Conservation (phyloP, 1,284 basidiomycete genomes). For the Trichosporon faecale region DNA sequence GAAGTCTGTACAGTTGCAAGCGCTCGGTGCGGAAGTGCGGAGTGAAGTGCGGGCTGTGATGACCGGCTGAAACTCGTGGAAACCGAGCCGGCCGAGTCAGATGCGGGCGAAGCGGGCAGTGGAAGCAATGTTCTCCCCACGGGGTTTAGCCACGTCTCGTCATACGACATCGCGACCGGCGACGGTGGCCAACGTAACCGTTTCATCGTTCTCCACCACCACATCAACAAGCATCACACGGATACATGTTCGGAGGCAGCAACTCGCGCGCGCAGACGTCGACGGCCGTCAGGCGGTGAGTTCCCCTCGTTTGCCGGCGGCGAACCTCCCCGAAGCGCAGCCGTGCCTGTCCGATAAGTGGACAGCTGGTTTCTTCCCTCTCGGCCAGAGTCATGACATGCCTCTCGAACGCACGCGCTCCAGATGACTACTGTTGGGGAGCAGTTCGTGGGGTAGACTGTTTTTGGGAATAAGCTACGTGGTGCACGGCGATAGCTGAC, state of each 20-base stretch:
- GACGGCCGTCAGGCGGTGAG: constrained; percentile 46
- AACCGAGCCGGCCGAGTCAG: neutral
- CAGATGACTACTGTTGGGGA: too few species aligned
- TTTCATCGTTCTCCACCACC: neutral
- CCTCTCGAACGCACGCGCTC: too few species aligned
- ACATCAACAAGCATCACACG: neutral
- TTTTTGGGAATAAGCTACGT: too few species aligned
- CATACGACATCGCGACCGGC: neutral
- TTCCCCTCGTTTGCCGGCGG: neutral
- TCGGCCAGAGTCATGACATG: too few species aligned
- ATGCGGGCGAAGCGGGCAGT: too few species aligned
- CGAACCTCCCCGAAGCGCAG: neutral
- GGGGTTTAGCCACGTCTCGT: constrained; percentile 11
- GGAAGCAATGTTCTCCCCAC: neutral
- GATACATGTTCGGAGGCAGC: constrained; percentile 39
- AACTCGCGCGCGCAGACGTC: constrained; percentile 46
- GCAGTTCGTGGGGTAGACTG: too few species aligned
- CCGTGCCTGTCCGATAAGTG: neutral
- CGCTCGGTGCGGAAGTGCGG: neutral
- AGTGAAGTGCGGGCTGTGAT: neutral
- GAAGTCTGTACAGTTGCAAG: constrained; percentile 16
- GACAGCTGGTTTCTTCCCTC: too few species aligned
- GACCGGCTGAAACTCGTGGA: neutral
- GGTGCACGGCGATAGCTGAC: constrained; percentile 13
- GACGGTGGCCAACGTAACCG: neutral